A percentile compares a stretch with the other conserved stretches of the same genome.
Evolutionary conservation across 257 asterid genomes (phyloP).

Genomic region (Cynanchum wilfordii): DNA sequence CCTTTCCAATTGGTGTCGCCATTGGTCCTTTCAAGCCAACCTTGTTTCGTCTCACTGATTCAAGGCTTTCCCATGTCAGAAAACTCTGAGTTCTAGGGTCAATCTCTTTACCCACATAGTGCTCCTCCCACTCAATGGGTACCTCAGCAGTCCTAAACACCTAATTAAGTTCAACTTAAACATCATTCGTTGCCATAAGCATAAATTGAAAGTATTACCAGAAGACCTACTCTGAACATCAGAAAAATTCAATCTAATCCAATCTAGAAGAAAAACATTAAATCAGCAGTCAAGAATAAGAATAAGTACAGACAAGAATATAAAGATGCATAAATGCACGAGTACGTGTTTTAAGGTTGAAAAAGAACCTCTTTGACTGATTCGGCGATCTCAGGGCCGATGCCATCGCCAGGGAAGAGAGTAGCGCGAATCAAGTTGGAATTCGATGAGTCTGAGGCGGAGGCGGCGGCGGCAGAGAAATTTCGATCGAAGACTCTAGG

Average conservation of each 20-base stretch:
- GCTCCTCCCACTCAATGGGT: constrained; percentile 98
- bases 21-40: constrained; percentile 94
- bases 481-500: constrained; percentile 40
- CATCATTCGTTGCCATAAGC: neutral
- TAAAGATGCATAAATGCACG: neutral
- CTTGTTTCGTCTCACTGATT: constrained; percentile 77
- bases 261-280: neutral
- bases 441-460: constrained; percentile 30
- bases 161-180: constrained; percentile 31
- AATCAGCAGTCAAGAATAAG: neutral
- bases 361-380: constrained; percentile 62
- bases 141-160: constrained; percentile 71
- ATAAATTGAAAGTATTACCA: neutral
- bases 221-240: neutral
- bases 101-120: constrained; percentile 73
- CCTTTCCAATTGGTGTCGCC: constrained; percentile 98
- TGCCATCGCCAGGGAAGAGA: constrained; percentile 94
- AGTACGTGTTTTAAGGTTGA: neutral
- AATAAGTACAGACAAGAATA: neutral
- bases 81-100: constrained; percentile 97
- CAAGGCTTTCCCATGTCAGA: constrained; percentile 96
- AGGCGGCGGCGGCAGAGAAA: constrained; percentile 30
- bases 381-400: constrained; percentile 92
- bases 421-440: constrained; percentile 81
- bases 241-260: neutral